A percentile compares a stretch with the other conserved stretches of the same genome.
Conservation (phyloP, 192 early-diverging fungal species). For the Umbelopsis isabellina region DNA sequence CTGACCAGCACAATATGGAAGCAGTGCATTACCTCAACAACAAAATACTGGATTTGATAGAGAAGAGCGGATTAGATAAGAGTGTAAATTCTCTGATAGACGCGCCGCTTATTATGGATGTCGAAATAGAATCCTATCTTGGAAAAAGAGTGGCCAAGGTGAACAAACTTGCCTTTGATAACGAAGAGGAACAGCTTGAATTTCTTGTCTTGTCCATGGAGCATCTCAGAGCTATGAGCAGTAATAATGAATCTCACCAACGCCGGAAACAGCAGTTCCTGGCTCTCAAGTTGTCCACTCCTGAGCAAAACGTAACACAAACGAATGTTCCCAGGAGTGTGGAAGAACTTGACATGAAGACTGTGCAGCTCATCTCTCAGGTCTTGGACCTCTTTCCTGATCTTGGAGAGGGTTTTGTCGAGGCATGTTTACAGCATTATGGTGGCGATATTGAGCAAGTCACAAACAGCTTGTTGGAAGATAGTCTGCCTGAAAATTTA, state of each 20-base stretch:
- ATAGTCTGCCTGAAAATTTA: slow-evolving; percentile 70
- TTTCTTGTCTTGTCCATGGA: slow-evolving; percentile 72
- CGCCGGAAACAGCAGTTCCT: slow-evolving; percentile 1
- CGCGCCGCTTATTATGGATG: slow-evolving; percentile 84
- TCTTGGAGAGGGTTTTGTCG: slow-evolving; percentile 89
- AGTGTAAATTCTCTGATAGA: slow-evolving; percentile 60
- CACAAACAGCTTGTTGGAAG: slow-evolving; percentile 80
- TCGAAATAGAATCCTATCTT: slow-evolving; percentile 76
- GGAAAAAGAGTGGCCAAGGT: slow-evolving; percentile 56
- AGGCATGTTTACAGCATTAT: slow-evolving; percentile 77
- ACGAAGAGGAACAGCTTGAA: slow-evolving; percentile 61
- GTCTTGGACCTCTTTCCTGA: slow-evolving; percentile 89
- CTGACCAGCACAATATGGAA: slow-evolving; percentile 26
- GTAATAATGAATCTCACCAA: slow-evolving; percentile 3
- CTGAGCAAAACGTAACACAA: slow-evolving; percentile 43
- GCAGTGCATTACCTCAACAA: slow-evolving; percentile 49
- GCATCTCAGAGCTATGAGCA: slow-evolving; percentile 61
- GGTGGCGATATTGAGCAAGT: slow-evolving; percentile 70
- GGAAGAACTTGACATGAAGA: slow-evolving; percentile 59
- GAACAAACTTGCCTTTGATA: slow-evolving; percentile 39
- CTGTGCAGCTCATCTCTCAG: slow-evolving; percentile 68
- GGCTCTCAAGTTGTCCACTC: background rate
- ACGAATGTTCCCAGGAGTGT: slow-evolving; percentile 11
- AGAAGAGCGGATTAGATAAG: slow-evolving; percentile 62
- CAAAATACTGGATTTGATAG: slow-evolving; percentile 61